These are phyloP conservation scores for Prillingera fragicola DNA, from an alignment of 1,284 basidiomycete genomes.

Conservation along the genomic window DNA sequence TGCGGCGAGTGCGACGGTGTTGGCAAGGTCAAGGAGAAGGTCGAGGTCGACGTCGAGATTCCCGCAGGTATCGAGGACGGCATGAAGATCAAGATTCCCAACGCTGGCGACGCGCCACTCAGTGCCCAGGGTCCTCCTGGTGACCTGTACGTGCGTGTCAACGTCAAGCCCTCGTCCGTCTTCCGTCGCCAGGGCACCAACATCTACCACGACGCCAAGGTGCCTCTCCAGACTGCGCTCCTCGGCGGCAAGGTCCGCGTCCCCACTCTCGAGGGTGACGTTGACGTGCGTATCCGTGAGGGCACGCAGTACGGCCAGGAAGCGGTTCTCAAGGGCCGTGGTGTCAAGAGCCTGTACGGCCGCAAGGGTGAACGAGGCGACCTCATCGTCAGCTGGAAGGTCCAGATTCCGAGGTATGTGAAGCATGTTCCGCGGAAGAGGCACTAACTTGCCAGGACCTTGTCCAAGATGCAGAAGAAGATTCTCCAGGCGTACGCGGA, in stretches of 20 bases:
- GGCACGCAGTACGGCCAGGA: slow-evolving; percentile 97
- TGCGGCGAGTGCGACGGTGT: slow-evolving; percentile 80
- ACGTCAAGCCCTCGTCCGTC: slow-evolving; percentile 71
- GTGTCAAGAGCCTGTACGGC: slow-evolving; percentile 67
- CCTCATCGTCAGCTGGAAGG: slow-evolving; percentile 80
- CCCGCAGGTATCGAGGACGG: slow-evolving; percentile 95
- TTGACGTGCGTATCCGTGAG: slow-evolving; percentile 85
- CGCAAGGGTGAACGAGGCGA: slow-evolving; percentile 63
- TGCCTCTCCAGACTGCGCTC: slow-evolving; percentile 87
- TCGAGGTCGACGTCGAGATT: slow-evolving; percentile 75
- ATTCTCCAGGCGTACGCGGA: slow-evolving; percentile 88
- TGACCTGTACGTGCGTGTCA: slow-evolving; percentile 82
- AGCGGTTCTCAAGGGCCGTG: slow-evolving; percentile 86
- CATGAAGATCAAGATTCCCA: slow-evolving; percentile 81
- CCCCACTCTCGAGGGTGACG: slow-evolving; percentile 91
- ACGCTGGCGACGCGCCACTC: slow-evolving; percentile 79
- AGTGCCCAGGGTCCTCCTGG: slow-evolving; percentile 70
- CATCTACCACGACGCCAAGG: slow-evolving; percentile 82
- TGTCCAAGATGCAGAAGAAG: slow-evolving; percentile 76
- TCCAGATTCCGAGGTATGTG: slow-evolving; percentile 79
- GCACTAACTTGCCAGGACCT: slow-evolving; percentile 55
- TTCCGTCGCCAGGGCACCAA: slow-evolving; percentile 91
- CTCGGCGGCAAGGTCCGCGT: slow-evolving; percentile 88
- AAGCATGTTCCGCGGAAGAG: neutral
- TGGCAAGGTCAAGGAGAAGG: slow-evolving; percentile 77